Evolutionary conservation across 2,329 filamentous ascomycete genomes (phyloP).

Genomic region (Pyrenophora seminiperda): DNA sequence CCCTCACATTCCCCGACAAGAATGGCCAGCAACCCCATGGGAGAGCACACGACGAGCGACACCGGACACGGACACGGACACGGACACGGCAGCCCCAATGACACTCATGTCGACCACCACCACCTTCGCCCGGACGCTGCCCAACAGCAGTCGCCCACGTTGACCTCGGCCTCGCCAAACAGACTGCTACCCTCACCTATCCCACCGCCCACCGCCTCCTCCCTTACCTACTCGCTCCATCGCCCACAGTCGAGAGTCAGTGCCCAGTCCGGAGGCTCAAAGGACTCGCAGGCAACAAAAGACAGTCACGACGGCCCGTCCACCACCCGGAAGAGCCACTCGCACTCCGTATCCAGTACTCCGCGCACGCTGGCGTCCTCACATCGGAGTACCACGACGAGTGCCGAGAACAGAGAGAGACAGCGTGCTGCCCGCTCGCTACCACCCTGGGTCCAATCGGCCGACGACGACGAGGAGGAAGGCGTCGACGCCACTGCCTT

Average conservation of each 20-base stretch:
- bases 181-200: conserved; percentile 42
- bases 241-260: conserved; percentile 42
- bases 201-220: conserved; percentile 39
- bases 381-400: conserved; percentile 33
- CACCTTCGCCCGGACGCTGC: conserved; percentile 28
- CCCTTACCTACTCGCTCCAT: conserved; percentile 29
- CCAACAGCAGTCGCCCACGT: conserved; percentile 3
- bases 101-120: conserved; percentile 2
- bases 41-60: conserved; percentile 36
- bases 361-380: conserved; percentile 46
- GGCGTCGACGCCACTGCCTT: conserved; percentile 31
- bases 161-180: conserved; percentile 17
- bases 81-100: not conserved
- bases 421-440: conserved; percentile 45
- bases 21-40: conserved; percentile 41
- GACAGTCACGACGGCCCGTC: conserved; percentile 34
- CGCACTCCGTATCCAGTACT: conserved; percentile 44
- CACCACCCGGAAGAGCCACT: conserved; percentile 38
- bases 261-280: conserved; percentile 32
- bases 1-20: conserved; percentile 24
- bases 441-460: conserved; percentile 48
- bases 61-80: conserved; percentile 16
- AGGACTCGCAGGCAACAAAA: conserved; percentile 31
- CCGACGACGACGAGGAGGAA: conserved; percentile 43
- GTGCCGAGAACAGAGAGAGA: conserved; percentile 38